Conservation (phyloP, 2,329 filamentous ascomycete genomes). For the Cylindrodendrum hubeiense region DNA sequence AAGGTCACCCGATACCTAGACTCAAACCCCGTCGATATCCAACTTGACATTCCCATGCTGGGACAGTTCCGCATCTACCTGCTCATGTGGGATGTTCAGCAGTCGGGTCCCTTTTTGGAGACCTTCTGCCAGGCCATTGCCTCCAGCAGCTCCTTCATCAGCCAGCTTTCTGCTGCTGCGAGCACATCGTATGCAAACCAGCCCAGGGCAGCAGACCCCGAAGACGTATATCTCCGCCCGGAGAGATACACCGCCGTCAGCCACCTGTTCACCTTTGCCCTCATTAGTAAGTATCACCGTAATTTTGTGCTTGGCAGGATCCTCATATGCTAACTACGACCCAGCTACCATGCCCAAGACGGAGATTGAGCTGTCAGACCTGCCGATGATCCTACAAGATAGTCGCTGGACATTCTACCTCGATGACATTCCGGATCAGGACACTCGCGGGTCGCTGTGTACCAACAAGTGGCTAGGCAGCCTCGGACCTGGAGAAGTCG, state of each 20-base stretch:
- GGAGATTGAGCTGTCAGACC: conserved; percentile 73
- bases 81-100: conserved; percentile 72
- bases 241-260: conserved; percentile 77
- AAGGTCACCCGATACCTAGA: conserved; percentile 82
- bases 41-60: conserved; percentile 82
- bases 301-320: not conserved
- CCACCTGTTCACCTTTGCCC: conserved; percentile 75
- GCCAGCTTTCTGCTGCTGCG: conserved; percentile 69
- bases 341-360: conserved; percentile 70
- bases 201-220: conserved; percentile 66
- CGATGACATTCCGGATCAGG: conserved; percentile 71
- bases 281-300: conserved; percentile 68
- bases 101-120: conserved; percentile 68
- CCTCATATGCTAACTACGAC: conserved; percentile 27
- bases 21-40: conserved; percentile 81
- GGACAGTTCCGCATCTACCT: conserved; percentile 84
- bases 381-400: conserved; percentile 72
- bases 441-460: conserved; percentile 65
- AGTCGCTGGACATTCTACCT: conserved; percentile 81
- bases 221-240: conserved; percentile 75
- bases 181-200: conserved; percentile 72
- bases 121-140: conserved; percentile 69
- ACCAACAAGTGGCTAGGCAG: conserved; percentile 78
- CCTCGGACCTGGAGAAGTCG: conserved; percentile 68
- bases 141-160: conserved; percentile 66